Evolutionary conservation across 257 asterid species (phyloP), one percentile per base, ranked within the genome.

Genomic region (Petrea volubilis): DNA sequence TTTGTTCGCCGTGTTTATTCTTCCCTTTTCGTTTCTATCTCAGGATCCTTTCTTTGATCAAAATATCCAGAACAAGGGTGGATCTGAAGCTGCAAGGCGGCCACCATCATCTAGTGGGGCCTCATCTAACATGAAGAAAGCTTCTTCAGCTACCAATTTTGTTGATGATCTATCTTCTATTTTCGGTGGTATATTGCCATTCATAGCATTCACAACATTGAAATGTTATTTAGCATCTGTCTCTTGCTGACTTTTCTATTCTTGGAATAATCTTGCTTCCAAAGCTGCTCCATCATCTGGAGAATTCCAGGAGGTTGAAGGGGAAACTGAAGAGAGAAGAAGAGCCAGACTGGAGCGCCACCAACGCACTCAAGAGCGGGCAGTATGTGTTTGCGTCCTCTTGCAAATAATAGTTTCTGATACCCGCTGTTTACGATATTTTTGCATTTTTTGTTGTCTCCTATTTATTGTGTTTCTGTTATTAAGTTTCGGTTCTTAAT

Each of bases 311-410:
- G 96, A 95, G 41, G 84, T 90, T 80, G 95, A 92, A 50, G 99
- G 99, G 80, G 99, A 95, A 86, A 84, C 85, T 34, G 99, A 90
- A 49, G 99, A 95, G 71, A 87, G 99, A 86, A 84, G 98, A 82
- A 83, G 92, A 79, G 97, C 99, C 64, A 87, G 99, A 81, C 43
- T 87, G 80, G 98, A 95, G 1, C 98, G 99, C 53, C 85, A 88
- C 56, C 98, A 90, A 74, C 96, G 98, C 52, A 90, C 98, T 69
- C 97, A 90, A 79, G 96, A 95, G 86, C 91, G 99, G 61, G 96
- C 97, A 60, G 99, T 95, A 87, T 72, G 86, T 64, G 77, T 71
- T 52, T 50, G 56, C 31, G 46, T 66, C 27, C 18, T 75, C 28
- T 59, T 17, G 44, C 41, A 63, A 27, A 56, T 17, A 65, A 51